Conservation (phyloP, 1,139 yeast species). For the Kluyveromyces sp. region DNA sequence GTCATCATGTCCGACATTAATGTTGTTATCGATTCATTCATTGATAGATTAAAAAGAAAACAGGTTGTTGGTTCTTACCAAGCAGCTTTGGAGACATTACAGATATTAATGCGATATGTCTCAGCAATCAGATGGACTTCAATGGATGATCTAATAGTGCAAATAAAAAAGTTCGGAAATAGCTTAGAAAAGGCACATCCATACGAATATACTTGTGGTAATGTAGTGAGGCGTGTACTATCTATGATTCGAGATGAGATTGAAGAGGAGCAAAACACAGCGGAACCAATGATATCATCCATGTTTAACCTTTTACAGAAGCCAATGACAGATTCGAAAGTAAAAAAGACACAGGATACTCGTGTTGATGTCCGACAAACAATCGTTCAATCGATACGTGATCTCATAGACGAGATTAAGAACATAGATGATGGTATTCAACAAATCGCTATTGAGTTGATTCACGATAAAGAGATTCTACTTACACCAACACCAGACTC, state of each 20-base stretch:
- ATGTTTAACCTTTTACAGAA: conserved; percentile 85
- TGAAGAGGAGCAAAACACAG: conserved; percentile 41
- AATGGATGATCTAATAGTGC: conserved; percentile 60
- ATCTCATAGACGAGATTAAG: conserved; percentile 83
- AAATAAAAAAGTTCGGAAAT: conserved; percentile 60
- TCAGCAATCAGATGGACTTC: conserved; percentile 86
- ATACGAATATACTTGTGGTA: conserved; percentile 80
- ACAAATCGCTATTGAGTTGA: conserved; percentile 82
- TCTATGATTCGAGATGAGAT: conserved; percentile 84
- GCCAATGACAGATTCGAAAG: conserved; percentile 24
- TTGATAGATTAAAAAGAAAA: conserved; percentile 31
- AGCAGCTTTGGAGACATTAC: conserved; percentile 83
- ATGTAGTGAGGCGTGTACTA: conserved; percentile 81
- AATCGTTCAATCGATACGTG: conserved; percentile 90
- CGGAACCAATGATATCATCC: conserved; percentile 62
- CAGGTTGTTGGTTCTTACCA: conserved; percentile 43
- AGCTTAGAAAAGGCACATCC: conserved; percentile 59
- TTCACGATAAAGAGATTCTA: conserved; percentile 88
- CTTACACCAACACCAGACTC: conserved; percentile 93
- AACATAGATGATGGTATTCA: conserved; percentile 88
- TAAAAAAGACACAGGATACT: conserved; percentile 22
- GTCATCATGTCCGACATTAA: conserved; percentile 19
- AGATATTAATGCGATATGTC: conserved; percentile 76
- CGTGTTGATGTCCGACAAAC: conserved; percentile 68
- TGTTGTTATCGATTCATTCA: conserved; percentile 34